Percentiles rank a stretch among this genome's conserved stretches.
Conservation (phyloP, 2,329 filamentous ascomycete genomes). For the Aspergillus japonicus region DNA sequence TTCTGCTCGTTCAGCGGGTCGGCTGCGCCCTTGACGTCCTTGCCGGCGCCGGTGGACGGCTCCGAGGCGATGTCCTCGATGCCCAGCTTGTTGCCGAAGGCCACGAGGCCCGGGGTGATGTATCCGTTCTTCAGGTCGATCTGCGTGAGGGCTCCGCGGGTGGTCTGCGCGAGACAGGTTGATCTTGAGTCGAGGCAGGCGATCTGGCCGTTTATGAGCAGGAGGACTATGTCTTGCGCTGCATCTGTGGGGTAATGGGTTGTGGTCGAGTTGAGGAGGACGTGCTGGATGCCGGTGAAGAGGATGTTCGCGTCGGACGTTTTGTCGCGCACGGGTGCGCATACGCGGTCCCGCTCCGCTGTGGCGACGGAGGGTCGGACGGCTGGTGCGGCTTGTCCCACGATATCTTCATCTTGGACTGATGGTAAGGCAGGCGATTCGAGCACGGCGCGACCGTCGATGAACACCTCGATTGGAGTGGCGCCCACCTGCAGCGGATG, state of each 20-base stretch:
- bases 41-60: slow-evolving; percentile 51
- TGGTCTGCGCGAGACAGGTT: background rate
- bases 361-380: no score
- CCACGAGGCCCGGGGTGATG: slow-evolving; percentile 4
- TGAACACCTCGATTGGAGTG: slow-evolving; percentile 62
- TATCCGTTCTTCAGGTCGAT: background rate
- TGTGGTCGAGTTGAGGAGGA: no score
- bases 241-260: no score
- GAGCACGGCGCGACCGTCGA: slow-evolving; percentile 49
- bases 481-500: slow-evolving; percentile 62
- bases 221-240: background rate
- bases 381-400: no score
- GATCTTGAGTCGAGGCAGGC: background rate
- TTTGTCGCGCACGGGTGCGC: no score
- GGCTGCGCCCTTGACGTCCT: slow-evolving; percentile 49
- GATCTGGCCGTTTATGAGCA: background rate
- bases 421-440: no score
- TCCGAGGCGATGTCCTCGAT: slow-evolving; percentile 52
- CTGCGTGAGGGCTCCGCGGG: background rate
- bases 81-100: slow-evolving; percentile 41
- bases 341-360: no score
- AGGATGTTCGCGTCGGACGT: no score
- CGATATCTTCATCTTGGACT: no score
- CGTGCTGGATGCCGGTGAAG: no score
- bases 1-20: slow-evolving; percentile 41